A percentile compares a stretch with the other conserved stretches of the same genome.
Conservation (phyloP, 73 alveolate species). For the Symbiodinium pilosum region DNA sequence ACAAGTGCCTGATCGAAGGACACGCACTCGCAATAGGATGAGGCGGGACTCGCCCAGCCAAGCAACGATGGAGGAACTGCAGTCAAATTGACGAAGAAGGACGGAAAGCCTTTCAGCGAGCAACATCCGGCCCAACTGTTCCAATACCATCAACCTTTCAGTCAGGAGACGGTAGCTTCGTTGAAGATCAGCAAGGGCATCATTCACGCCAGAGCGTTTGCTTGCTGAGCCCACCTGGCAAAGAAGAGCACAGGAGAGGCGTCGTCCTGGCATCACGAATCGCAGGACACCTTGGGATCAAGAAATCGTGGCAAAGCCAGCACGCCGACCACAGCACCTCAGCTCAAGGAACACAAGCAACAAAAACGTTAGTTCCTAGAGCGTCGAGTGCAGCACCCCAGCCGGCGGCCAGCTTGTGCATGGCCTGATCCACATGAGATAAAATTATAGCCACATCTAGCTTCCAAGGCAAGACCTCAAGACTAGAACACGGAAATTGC, state of each 20-base stretch:
- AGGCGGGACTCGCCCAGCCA: not conserved
- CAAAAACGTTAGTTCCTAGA: no score
- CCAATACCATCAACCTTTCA: no score
- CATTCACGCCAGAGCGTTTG: not conserved
- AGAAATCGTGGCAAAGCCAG: slow-evolving; percentile 36
- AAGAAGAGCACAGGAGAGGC: not conserved
- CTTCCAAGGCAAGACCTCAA: no score
- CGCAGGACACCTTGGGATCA: not conserved
- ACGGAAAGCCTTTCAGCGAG: slow-evolving; percentile 24
- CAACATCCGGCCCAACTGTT: no score
- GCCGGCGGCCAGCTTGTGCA: slow-evolving; percentile 29
- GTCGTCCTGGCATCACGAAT: not conserved
- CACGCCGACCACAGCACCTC: slow-evolving; percentile 70
- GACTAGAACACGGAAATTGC: no score
- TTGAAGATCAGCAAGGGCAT: not conserved
- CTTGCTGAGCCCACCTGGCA: not conserved
- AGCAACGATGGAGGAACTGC: not conserved
- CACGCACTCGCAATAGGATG: not conserved
- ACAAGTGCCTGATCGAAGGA: slow-evolving; percentile 23
- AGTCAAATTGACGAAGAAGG: slow-evolving; percentile 74
- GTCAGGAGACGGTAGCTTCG: not conserved
- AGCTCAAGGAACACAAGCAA: no score
- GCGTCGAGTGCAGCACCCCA: slow-evolving; percentile 26
- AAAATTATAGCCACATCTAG: not conserved
- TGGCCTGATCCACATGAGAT: not conserved